Evolutionary conservation across 1,139 yeast species (phyloP).

Genomic region (Candida tunisiensis): DNA sequence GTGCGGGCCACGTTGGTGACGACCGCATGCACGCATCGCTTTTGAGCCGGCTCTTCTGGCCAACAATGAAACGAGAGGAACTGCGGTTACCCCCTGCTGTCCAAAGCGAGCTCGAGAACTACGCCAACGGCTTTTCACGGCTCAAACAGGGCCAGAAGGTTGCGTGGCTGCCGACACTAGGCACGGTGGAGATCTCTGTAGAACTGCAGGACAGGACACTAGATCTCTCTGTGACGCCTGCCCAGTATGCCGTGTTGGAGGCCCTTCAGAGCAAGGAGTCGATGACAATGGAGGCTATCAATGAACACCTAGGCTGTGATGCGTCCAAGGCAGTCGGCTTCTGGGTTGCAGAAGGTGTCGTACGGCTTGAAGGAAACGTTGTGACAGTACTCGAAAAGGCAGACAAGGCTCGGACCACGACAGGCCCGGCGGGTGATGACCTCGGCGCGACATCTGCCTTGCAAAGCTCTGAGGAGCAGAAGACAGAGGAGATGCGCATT

Average conservation of each 20-base stretch:
- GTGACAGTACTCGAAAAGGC: slow-evolving; percentile 11
- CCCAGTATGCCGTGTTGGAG: slow-evolving; percentile 35
- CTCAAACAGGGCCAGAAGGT: slow-evolving; percentile 41
- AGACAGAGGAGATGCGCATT: slow-evolving; percentile 21
- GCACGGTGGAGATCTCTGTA: slow-evolving; percentile 44
- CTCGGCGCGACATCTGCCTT: slow-evolving; percentile 8
- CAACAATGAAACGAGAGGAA: slow-evolving; percentile 23
- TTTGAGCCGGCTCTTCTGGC: slow-evolving; percentile 32
- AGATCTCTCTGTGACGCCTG: slow-evolving; percentile 41
- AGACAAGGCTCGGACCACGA: slow-evolving; percentile 4
- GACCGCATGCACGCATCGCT: slow-evolving; percentile 8
- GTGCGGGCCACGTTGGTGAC: slow-evolving; percentile 4
- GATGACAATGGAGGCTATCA: slow-evolving; percentile 10
- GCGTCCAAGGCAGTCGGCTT: slow-evolving; percentile 13
- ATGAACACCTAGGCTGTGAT: slow-evolving; percentile 3
- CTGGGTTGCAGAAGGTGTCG: slow-evolving; percentile 40
- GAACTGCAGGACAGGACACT: slow-evolving; percentile 28
- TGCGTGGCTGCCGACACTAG: slow-evolving; percentile 40
- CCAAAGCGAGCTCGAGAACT: slow-evolving; percentile 25
- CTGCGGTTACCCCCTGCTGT: slow-evolving; percentile 32
- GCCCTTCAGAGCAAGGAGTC: slow-evolving; percentile 4
- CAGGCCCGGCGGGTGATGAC: slow-evolving; percentile 3
- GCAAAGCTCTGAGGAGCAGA: slow-evolving; percentile 14
- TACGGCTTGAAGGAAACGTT: slow-evolving; percentile 18
- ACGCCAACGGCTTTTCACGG: slow-evolving; percentile 24